Evolutionary conservation across 2,329 filamentous ascomycete species (phyloP).

Genomic region (Scedosporium minutisporum): DNA sequence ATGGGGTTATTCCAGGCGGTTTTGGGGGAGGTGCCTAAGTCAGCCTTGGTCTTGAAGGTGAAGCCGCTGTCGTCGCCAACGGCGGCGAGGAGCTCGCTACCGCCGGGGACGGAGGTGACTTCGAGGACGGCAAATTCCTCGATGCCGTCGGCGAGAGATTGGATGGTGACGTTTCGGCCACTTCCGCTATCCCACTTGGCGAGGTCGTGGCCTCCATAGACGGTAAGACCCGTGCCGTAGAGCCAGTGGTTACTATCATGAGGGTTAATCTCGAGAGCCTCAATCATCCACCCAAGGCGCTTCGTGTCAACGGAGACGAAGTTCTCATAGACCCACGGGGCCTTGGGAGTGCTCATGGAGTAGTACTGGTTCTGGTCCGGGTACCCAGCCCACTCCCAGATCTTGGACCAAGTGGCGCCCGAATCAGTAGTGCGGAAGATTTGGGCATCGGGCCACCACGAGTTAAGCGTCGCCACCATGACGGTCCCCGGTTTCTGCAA

Average conservation of each 20-base stretch:
- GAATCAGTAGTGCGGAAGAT: slow-evolving; percentile 47
- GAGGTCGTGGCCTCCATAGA: slow-evolving; percentile 45
- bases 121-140: slow-evolving; percentile 42
- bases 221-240: slow-evolving; percentile 48
- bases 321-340: slow-evolving; percentile 44
- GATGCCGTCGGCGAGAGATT: slow-evolving; percentile 43
- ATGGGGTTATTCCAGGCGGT: slow-evolving; percentile 36
- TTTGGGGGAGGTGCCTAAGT: slow-evolving; percentile 31
- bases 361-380: slow-evolving; percentile 37
- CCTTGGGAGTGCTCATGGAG: slow-evolving; percentile 32
- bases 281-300: slow-evolving; percentile 52
- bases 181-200: slow-evolving; percentile 39
- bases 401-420: slow-evolving; percentile 40
- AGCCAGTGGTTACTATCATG: slow-evolving; percentile 50
- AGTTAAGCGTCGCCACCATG: slow-evolving; percentile 46
- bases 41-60: slow-evolving; percentile 28
- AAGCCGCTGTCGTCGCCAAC: slow-evolving; percentile 44
- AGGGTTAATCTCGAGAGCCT: slow-evolving; percentile 47
- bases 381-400: slow-evolving; percentile 42
- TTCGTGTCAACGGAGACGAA: slow-evolving; percentile 37
- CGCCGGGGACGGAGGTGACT: slow-evolving; percentile 37
- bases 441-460: slow-evolving; percentile 49
- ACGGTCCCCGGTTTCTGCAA: slow-evolving; percentile 44
- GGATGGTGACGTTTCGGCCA: slow-evolving; percentile 34
- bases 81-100: slow-evolving; percentile 40